Base-by-base conservation (phyloP, 164 flowering plant species). In the Cinnamomum chago region DNA sequence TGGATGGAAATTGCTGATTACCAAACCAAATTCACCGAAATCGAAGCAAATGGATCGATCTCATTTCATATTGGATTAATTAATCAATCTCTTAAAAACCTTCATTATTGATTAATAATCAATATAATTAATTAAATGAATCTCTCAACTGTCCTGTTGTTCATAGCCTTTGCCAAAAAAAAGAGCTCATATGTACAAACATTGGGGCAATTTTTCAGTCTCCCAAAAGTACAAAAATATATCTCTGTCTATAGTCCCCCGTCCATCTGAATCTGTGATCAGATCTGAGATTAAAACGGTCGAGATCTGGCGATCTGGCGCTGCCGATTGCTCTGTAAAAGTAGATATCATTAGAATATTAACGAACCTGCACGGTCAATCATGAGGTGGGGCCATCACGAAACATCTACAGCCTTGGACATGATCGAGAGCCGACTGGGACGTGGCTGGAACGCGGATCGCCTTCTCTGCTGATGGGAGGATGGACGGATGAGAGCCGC, bases 401-500 rank as follows among this genome's bases (percentile, higher is more conserved):
- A 28, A 66, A 40, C 72, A 76, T 58, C 76, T 0, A 75, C 87
- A 14, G 87, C 87, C 24, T 74, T 82, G 52, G 89, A 83, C 90
- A 88, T 88, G 75, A 84, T 71, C 7, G 90, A 88, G 0, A 90
- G 87, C 72, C 90, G 79, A 75, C 93, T 90, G 17, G 85, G 90
- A 51, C 90, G 67, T 2, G 86, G 84, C 76, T 77, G 85, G 70
- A 88, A 90, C 0, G 72, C 81, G 10, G 74, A 71, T 12, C 88
- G 74, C 30, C 90, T 71, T 62, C 77, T 77, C 79, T 85, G 90
- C 67, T 85, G 86, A 74, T 87, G 90, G 0, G 88, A 86, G 18
- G 90, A 88, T n/a, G 91, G 93, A 25, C 93, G 80, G 64, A 88
- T 88, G 79, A 88, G 69, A 22, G 93, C 89, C 0, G 90, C 55